Evolutionary conservation across 164 flowering plant genomes (phyloP), one percentile per base, ranked within the genome.

Genomic region (Taxillus chinensis): DNA sequence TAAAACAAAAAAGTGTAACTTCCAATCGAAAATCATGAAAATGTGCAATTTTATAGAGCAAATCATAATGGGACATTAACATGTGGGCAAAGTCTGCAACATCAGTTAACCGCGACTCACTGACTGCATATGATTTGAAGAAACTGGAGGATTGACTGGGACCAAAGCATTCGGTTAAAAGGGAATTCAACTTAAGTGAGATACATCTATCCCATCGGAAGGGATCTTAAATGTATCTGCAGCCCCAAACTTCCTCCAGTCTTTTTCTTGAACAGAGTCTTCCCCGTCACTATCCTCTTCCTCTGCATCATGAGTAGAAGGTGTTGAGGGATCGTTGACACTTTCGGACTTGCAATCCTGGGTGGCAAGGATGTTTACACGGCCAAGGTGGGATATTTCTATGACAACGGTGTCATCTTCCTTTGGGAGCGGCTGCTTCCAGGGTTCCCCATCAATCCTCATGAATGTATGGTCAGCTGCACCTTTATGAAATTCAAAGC

Each of bases 241-340:
- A 0, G 99, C 97, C 1, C 99, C 99, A 61, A 95, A 89, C 67
- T 91, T 95, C 73, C 83, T 87, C 74, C 74, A 62, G 56, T 82
- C 91, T 9, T 74, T 85, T 6, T 64, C 79, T 11, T 17, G 43
- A 7, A 50, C 64, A 8, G 75, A 57, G 13, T 78, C 81, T 2
- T 58, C 61, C 10, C 41, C 61, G 14, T 41, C 16, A 14, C 46
- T 9, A 9, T 40, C 45, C 2, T 42, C 61, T 40, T 58, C 61
- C 27, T 58, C 61, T 5, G 17, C 61, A 39, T 42, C 61, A 58
- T 15, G 46, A 58, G 14, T 16, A 2, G 45, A 58, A 57, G 41
- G 60, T 57, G 41, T 38, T 10, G 60, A 13, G 61, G 61, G 37
- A 58, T 58, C 45, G 10, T 15, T 9, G 9, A 40, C 3, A 15